These are phyloP conservation scores for Hyphopichia burtonii DNA, from an alignment of 1,139 yeast species.

Conservation along the genomic window DNA sequence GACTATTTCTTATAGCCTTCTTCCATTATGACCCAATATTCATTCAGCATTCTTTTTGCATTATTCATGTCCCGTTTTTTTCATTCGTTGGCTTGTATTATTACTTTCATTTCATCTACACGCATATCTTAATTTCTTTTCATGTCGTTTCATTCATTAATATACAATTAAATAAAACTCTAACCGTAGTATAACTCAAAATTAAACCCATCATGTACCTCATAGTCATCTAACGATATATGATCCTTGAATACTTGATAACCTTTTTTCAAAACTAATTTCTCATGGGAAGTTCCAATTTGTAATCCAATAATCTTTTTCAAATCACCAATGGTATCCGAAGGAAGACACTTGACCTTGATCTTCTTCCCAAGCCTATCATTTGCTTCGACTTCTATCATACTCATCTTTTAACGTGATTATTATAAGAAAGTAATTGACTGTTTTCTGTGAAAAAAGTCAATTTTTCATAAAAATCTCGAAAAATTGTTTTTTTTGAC, in stretches of 20 bases:
- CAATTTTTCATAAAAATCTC: too few relatives aligned
- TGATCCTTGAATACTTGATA: slow-evolving; percentile 84
- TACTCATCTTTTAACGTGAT: slow-evolving; percentile 5
- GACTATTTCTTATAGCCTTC: slow-evolving; percentile 62
- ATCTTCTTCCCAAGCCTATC: slow-evolving; percentile 83
- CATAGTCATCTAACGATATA: slow-evolving; percentile 87
- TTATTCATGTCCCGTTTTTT: not conserved
- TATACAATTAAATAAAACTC: slow-evolving; percentile 4
- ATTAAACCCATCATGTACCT: slow-evolving; percentile 85
- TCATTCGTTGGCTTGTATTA: not conserved
- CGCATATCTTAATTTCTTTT: not conserved
- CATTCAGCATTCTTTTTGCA: not conserved
- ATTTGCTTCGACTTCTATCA: slow-evolving; percentile 35
- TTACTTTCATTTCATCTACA: not conserved
- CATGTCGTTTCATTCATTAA: not conserved
- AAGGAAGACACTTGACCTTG: slow-evolving; percentile 78
- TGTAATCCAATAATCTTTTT: slow-evolving; percentile 82
- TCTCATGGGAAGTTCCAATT: slow-evolving; percentile 71
- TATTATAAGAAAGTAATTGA: not conserved
- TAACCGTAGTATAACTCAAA: slow-evolving; percentile 76
- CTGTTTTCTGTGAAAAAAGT: not conserved
- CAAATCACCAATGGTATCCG: slow-evolving; percentile 89
- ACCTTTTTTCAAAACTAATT: slow-evolving; percentile 68
- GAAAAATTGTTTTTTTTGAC: too few relatives aligned
- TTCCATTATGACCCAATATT: not conserved